These are phyloP conservation scores for Fusarium multiceps DNA, from an alignment of 2,329 filamentous ascomycete species.

Conservation along the genomic window DNA sequence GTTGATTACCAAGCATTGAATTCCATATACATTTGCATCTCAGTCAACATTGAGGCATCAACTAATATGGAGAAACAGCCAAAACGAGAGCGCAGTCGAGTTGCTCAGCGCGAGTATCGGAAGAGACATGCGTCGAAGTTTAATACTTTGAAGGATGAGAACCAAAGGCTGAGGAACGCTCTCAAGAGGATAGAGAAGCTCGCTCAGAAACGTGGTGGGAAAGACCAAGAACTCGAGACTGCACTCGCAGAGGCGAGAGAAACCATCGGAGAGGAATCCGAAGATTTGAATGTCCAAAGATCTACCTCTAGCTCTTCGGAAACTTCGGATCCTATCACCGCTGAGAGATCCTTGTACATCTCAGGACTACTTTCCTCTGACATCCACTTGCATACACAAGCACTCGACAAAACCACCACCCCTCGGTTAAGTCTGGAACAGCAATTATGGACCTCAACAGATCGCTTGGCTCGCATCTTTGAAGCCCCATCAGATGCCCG, in stretches of 20 bases:
- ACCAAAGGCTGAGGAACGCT: slow-evolving; percentile 39
- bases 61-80: slow-evolving; percentile 26
- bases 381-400: background rate
- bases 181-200: slow-evolving; percentile 33
- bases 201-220: slow-evolving; percentile 18
- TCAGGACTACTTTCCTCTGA: slow-evolving; percentile 1
- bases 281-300: background rate
- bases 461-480: slow-evolving; percentile 41
- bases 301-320: slow-evolving; percentile 3
- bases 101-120: slow-evolving; percentile 45
- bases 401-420: background rate
- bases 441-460: slow-evolving; percentile 40
- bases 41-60: background rate
- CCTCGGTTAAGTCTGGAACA: slow-evolving; percentile 4
- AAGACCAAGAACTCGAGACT: slow-evolving; percentile 27
- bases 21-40: background rate
- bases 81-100: slow-evolving; percentile 43
- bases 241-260: slow-evolving; percentile 32
- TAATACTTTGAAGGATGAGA: slow-evolving; percentile 43
- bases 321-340: background rate
- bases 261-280: slow-evolving; percentile 11
- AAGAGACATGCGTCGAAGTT: slow-evolving; percentile 44
- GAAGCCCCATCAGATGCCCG: slow-evolving; percentile 36
- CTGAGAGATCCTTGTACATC: background rate
- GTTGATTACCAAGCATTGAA: slow-evolving; percentile 29